Percentiles rank a stretch among this genome's conserved stretches.
Conservation (phyloP, 495 filamentous ascomycete genomes). For the Penicillium canescens region DNA sequence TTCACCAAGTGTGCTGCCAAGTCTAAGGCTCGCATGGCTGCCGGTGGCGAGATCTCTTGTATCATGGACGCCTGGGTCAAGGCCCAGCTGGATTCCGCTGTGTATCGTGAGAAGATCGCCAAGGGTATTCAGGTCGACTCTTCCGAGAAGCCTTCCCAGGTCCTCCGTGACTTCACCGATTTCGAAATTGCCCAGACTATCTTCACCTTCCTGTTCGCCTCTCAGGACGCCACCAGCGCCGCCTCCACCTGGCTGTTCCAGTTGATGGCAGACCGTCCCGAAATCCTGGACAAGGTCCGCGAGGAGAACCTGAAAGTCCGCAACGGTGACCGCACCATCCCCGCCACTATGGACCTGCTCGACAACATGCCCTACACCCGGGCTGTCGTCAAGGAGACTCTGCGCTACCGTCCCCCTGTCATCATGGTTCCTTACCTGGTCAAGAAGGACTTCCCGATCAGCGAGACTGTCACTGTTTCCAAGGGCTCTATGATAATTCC, state of each 20-base stretch:
- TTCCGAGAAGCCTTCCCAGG: conserved; percentile 74
- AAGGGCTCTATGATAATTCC: conserved; percentile 97
- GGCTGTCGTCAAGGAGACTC: conserved; percentile 88
- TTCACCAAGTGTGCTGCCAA: conserved; percentile 92
- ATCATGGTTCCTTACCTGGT: conserved; percentile 96
- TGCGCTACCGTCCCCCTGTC: conserved; percentile 94
- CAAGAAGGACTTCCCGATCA: conserved; percentile 95
- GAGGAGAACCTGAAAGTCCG: conserved; percentile 84
- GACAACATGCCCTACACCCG: conserved; percentile 90
- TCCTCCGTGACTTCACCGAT: conserved; percentile 86
- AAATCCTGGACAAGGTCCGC: conserved; percentile 84
- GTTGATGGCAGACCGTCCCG: conserved; percentile 88
- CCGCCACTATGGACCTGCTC: conserved; percentile 77
- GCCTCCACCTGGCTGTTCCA: conserved; percentile 96
- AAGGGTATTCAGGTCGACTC: conserved; percentile 66
- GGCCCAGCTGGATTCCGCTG: conserved; percentile 77
- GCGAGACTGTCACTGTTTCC: conserved; percentile 80
- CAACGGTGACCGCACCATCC: conserved; percentile 71
- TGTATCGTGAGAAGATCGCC: conserved; percentile 71
- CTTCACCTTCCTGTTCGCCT: conserved; percentile 98
- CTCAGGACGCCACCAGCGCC: conserved; percentile 93
- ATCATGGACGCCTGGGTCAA: conserved; percentile 96
- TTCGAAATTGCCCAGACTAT: conserved; percentile 92
- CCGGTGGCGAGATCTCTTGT: conserved; percentile 82
- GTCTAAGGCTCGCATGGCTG: conserved; percentile 88